Conservation (phyloP, 768 basidiomycete genomes). For the Pisolithus marmoratus region DNA sequence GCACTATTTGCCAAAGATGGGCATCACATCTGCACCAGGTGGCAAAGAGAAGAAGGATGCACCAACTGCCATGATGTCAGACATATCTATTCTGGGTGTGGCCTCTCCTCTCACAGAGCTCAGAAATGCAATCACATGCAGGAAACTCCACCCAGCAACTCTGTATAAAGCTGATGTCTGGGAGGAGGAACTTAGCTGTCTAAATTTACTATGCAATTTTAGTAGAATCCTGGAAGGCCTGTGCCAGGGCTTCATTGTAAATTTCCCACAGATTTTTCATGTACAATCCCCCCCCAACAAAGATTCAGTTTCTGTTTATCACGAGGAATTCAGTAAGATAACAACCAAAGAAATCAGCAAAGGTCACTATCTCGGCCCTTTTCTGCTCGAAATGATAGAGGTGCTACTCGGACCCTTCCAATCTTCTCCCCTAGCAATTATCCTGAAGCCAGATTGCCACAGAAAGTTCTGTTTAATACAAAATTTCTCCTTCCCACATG, state of each 20-base stretch:
- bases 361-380: slow-evolving; percentile 30
- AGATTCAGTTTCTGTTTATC: not conserved
- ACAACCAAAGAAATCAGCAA: slow-evolving; percentile 7
- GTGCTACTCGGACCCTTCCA: slow-evolving; percentile 33
- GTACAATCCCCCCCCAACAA: slow-evolving; percentile 9
- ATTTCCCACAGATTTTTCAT: slow-evolving; percentile 1
- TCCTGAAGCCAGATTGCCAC: slow-evolving; percentile 30
- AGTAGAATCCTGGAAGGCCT: not conserved
- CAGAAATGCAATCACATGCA: slow-evolving; percentile 5
- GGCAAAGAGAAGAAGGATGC: slow-evolving; percentile 3
- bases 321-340: not conserved
- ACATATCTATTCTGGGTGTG: slow-evolving; percentile 11
- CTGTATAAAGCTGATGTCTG: slow-evolving; percentile 4
- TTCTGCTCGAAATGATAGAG: slow-evolving; percentile 19
- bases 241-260: not conserved
- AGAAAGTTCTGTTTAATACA: slow-evolving; percentile 31
- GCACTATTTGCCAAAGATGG: slow-evolving; percentile 13
- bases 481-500: slow-evolving; percentile 25
- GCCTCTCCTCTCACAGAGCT: slow-evolving; percentile 1
- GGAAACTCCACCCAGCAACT: not conserved
- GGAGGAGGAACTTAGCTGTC: not conserved
- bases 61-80: not conserved
- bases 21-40: slow-evolving; percentile 1
- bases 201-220: not conserved
- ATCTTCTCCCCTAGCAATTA: slow-evolving; percentile 28